Conservation (phyloP, 495 filamentous ascomycete species). For the Tuber indicum region DNA sequence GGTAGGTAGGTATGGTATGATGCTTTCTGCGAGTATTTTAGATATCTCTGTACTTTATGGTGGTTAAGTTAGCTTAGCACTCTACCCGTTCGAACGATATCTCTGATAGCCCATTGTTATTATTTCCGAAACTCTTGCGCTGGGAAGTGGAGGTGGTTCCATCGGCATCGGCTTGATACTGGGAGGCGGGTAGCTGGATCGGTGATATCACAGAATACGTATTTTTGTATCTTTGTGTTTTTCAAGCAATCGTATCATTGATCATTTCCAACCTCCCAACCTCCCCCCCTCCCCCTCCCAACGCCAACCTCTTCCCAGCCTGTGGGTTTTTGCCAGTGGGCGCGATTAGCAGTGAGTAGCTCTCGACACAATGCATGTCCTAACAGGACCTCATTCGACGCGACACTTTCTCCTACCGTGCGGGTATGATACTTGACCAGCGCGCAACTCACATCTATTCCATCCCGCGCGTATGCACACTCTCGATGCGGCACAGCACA, state of each 20-base stretch:
- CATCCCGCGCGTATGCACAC: no score
- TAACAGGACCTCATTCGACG: no score
- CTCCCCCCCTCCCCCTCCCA: no score
- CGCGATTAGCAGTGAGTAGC: no score
- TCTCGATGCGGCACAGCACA: no score
- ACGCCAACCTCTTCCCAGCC: neutral
- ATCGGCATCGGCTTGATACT: neutral
- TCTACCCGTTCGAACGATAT: neutral
- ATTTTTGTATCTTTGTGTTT: neutral
- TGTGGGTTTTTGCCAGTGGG: neutral
- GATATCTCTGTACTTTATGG: neutral
- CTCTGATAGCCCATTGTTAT: neutral
- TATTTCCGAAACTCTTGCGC: neutral
- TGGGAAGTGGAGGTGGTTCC: neutral
- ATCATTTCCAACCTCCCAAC: neutral
- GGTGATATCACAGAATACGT: neutral
- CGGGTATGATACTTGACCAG: no score
- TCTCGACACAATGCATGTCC: no score
- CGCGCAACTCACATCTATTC: no score
- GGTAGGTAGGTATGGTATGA: no score
- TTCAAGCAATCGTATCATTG: neutral
- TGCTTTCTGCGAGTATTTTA: neutral
- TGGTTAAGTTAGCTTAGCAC: neutral
- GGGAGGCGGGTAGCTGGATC: neutral
- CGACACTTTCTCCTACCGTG: no score